Evolutionary conservation across 208 protist genomes (phyloP), one percentile per base, ranked within the genome.

Genomic region (Eutreptiella sp.): DNA sequence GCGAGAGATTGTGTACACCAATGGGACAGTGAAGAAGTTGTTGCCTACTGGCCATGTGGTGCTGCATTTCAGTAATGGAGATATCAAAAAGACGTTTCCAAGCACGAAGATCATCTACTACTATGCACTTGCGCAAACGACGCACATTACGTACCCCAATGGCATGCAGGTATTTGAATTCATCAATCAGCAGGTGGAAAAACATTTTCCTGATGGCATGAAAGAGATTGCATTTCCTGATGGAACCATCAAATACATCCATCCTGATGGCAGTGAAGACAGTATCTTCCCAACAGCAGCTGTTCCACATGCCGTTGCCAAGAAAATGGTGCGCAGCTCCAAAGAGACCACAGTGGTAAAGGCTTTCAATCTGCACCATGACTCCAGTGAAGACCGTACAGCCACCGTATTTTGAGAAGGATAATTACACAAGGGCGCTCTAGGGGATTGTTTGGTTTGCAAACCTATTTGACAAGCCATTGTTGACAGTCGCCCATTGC

Each of bases 171-270:
- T 88, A 9, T 92, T 89, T 66, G 75, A 88, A 65, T 95, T 93
- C 70, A 60, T 77, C 7, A 87, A 90, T 3, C 74, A 76, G 16
- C 90, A 95, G 65, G 78, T 79, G 27, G 90, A 95, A 64, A 76
- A 80, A 24, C 88, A 94, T 65, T 57, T 79, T 32, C 74, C 87
- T 4, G 77, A 89, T 47, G 86, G 88, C n/a, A 80, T 68, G 11
- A 95, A 94, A 71, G 83, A 91, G 45, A 92, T 95, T 46, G 55
- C 89, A n/a, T 95, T 93, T 61, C 84, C 86, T 0, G 88, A 95
- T 47, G 83, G 84, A 43, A 89, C 89, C 21, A 84, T 82, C 63
- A 94, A 92, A 64, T 54, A 85, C 2, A 80, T 92, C 19, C 63
- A 79, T 23, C 26, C 70, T 0, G 79, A 92, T 47, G 86, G 85